phyloP scores from a whole-genome alignment of 148 eudicot genomes.

The Fagopyrum esculentum region DNA sequence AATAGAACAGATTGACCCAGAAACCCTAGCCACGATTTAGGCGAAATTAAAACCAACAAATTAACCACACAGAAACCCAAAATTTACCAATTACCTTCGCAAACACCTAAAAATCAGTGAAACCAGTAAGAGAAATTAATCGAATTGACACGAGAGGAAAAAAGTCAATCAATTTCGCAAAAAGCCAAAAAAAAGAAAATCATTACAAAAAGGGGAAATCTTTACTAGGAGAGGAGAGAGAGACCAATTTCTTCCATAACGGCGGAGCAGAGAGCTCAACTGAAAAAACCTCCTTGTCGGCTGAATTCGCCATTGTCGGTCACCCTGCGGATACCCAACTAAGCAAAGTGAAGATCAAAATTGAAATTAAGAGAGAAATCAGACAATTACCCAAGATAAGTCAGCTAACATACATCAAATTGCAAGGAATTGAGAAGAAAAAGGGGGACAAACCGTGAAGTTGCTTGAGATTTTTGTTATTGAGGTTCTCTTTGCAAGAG shows the following conservation, averaged over 20 bases:
- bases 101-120: not conserved
- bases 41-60: not conserved
- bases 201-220: not conserved
- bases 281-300: conserved; percentile 23
- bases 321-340: conserved; percentile 19
- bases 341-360: not conserved
- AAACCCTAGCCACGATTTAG: not conserved
- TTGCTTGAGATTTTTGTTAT: not conserved
- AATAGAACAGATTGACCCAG: not conserved
- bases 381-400: not conserved
- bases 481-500: not conserved
- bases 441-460: conserved; percentile 6
- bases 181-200: not conserved
- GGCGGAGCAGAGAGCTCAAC: conserved; percentile 43
- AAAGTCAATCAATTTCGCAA: conserved; percentile 9
- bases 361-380: not conserved
- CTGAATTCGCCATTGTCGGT: conserved; percentile 23
- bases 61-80: not conserved
- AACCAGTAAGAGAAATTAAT: not conserved
- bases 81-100: not conserved
- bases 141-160: not conserved
- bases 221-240: not conserved
- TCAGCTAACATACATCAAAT: not conserved
- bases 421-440: conserved; percentile 9
- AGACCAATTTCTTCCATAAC: conserved; percentile 43